Conservation (phyloP, 108 stramenopile genomes). For the Stephanodiscus minutulus region DNA sequence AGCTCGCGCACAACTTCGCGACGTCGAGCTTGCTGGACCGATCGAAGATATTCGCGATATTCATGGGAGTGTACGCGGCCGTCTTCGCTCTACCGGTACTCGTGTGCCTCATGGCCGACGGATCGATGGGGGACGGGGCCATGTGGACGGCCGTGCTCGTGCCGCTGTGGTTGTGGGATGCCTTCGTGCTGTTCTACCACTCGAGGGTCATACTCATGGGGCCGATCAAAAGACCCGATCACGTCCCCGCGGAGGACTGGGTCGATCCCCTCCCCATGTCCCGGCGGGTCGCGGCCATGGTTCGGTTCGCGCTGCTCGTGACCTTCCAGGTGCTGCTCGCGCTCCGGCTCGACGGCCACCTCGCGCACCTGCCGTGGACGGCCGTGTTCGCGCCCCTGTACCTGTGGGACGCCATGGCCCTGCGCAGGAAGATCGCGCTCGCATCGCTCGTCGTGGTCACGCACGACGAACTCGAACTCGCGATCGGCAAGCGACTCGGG, state of each 20-base stretch:
- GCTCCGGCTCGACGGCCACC: conserved; percentile 61
- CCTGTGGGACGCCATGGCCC: conserved; percentile 70
- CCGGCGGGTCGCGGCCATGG: conserved; percentile 59
- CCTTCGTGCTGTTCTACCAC: conserved; percentile 76
- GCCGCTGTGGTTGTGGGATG: conserved; percentile 87
- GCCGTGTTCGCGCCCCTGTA: conserved; percentile 78
- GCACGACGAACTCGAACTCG: conserved; percentile 76
- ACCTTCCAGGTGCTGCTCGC: conserved; percentile 70
- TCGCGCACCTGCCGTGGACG: conserved; percentile 50
- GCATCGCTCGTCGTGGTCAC: conserved; percentile 74
- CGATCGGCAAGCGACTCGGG: conserved; percentile 70
- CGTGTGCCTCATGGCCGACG: conserved; percentile 84
- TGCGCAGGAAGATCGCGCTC: conserved; percentile 65
- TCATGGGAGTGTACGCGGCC: conserved; percentile 66
- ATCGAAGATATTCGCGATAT: conserved; percentile 87
- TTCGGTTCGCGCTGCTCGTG: conserved; percentile 63
- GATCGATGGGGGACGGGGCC: conserved; percentile 59
- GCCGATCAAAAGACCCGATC: conserved; percentile 78
- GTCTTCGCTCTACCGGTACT: conserved; percentile 72
- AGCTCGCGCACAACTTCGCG: conserved; percentile 86
- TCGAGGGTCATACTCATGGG: conserved; percentile 80
- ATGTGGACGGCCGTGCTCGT: conserved; percentile 72
- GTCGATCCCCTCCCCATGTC: conserved; percentile 87
- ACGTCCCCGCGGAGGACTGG: conserved; percentile 83
- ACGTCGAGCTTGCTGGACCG: conserved; percentile 70